Evolutionary conservation across 2,329 filamentous ascomycete species (phyloP).

Genomic region (Fusarium guadeloupense): DNA sequence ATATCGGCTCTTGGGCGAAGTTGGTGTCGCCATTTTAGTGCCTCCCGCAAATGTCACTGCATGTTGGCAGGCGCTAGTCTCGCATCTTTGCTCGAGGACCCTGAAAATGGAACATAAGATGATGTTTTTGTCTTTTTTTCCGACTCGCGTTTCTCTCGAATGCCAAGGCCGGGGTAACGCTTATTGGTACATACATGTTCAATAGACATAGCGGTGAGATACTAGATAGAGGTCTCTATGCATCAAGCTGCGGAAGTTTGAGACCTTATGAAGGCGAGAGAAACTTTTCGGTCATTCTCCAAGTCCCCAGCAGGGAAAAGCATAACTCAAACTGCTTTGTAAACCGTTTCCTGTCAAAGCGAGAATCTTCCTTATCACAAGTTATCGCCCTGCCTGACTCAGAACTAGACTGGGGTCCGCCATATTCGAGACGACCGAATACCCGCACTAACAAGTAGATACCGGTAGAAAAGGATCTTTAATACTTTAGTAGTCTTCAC

Average conservation of each 20-base stretch:
- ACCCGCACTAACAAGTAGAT: constrained; percentile 36
- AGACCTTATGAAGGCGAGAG: not conserved
- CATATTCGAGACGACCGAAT: constrained; percentile 28
- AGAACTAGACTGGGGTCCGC: constrained; percentile 28
- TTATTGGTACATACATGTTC: constrained; percentile 5
- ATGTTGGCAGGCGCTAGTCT: constrained; percentile 33
- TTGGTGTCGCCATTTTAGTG: constrained; percentile 33
- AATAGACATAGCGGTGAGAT: constrained; percentile 28
- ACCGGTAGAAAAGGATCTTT: constrained; percentile 26
- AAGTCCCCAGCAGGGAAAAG: not conserved
- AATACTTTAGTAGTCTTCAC: constrained; percentile 36
- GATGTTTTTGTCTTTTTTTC: constrained; percentile 9
- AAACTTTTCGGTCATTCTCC: not conserved
- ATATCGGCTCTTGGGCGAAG: not conserved
- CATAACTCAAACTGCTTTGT: not conserved
- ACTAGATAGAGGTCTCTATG: not conserved
- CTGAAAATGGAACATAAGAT: constrained; percentile 17
- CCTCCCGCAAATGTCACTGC: constrained; percentile 24
- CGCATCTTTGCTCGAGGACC: constrained; percentile 13
- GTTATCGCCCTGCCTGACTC: constrained; percentile 24
- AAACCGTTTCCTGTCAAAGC: not conserved
- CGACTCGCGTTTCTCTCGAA: constrained; percentile 1
- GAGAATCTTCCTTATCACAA: constrained; percentile 9
- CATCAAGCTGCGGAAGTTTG: not conserved
- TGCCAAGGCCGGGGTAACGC: constrained; percentile 10